Evolutionary conservation across 1,284 basidiomycete species (phyloP).

Genomic region (Fomitiporia mediterranea): DNA sequence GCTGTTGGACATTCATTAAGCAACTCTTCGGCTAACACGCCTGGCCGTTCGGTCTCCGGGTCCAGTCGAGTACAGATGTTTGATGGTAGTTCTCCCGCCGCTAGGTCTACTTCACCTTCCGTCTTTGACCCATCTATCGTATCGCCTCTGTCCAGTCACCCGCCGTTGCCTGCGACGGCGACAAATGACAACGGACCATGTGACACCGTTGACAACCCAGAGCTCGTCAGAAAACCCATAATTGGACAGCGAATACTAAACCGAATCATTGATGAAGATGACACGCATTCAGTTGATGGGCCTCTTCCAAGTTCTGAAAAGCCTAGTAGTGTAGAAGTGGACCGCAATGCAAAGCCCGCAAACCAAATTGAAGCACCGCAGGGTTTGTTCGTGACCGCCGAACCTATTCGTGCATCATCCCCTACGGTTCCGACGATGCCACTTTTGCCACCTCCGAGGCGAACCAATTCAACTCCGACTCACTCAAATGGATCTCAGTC

Average conservation of each 20-base stretch:
- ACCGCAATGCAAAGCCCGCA: neutral
- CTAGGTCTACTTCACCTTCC: constrained; percentile 21
- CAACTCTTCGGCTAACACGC: constrained; percentile 34
- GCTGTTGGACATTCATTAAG: constrained; percentile 71
- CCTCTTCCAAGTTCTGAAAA: neutral
- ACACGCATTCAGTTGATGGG: constrained; percentile 11
- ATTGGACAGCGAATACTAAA: constrained; percentile 27
- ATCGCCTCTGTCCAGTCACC: neutral
- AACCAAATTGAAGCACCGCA: neutral
- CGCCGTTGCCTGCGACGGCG: constrained; percentile 21
- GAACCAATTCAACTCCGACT: constrained; percentile 20
- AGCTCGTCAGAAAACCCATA: constrained; percentile 22
- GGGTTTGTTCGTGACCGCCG: constrained; percentile 23
- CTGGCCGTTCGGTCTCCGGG: constrained; percentile 10
- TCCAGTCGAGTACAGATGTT: constrained; percentile 7
- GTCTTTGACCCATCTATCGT: constrained; percentile 18
- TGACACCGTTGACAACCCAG: neutral
- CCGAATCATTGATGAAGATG: constrained; percentile 23
- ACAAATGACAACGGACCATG: neutral
- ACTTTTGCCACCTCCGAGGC: constrained; percentile 59
- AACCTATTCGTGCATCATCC: constrained; percentile 50
- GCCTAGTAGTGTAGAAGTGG: neutral
- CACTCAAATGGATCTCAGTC: constrained; percentile 50
- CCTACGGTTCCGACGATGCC: constrained; percentile 51
- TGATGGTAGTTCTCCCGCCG: constrained; percentile 12